A percentile compares a stretch with the other conserved stretches of the same genome.
Evolutionary conservation across 2,329 filamentous ascomycete species (phyloP).

Genomic region (Truncatella angustata): DNA sequence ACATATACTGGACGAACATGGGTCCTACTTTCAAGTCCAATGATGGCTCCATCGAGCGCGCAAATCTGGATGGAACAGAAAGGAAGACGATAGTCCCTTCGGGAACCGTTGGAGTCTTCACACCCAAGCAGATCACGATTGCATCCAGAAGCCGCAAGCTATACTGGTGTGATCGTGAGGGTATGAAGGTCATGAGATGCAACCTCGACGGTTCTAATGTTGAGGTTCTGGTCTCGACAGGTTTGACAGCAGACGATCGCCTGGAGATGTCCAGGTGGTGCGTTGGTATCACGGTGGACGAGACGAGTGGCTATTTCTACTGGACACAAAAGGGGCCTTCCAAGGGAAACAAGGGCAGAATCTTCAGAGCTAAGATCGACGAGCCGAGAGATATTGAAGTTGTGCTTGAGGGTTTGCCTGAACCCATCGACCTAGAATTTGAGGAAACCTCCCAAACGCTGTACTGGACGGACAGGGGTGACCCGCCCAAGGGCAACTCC

Average conservation of each 20-base stretch:
- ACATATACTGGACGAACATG: conserved; percentile 39
- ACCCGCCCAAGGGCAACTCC: conserved; percentile 52
- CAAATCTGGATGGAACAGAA: conserved; percentile 37
- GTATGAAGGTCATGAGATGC: conserved; percentile 21
- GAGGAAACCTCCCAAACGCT: conserved; percentile 42
- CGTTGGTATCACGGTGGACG: conserved; percentile 52
- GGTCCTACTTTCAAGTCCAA: conserved; percentile 27
- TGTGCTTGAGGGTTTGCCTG: conserved; percentile 44
- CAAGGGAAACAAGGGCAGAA: conserved; percentile 49
- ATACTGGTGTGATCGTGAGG: conserved; percentile 27
- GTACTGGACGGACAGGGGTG: conserved; percentile 63
- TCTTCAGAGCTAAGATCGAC: conserved; percentile 47
- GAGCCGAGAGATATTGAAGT: conserved; percentile 39
- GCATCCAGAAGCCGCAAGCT: conserved; percentile 9
- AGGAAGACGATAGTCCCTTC: conserved; percentile 32
- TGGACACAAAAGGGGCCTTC: conserved; percentile 60
- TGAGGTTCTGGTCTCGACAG: conserved; percentile 16
- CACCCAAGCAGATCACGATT: conserved; percentile 24
- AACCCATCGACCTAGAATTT: conserved; percentile 57
- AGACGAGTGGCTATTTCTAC: conserved; percentile 44
- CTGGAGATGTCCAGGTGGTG: conserved; percentile 45
- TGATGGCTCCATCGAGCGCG: conserved; percentile 31
- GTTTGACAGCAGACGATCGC: conserved; percentile 23
- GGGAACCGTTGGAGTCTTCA: conserved; percentile 33
- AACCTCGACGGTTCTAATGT: conserved; percentile 19